Conservation (phyloP, 2,329 filamentous ascomycete genomes). For the Colletotrichum sp. region DNA sequence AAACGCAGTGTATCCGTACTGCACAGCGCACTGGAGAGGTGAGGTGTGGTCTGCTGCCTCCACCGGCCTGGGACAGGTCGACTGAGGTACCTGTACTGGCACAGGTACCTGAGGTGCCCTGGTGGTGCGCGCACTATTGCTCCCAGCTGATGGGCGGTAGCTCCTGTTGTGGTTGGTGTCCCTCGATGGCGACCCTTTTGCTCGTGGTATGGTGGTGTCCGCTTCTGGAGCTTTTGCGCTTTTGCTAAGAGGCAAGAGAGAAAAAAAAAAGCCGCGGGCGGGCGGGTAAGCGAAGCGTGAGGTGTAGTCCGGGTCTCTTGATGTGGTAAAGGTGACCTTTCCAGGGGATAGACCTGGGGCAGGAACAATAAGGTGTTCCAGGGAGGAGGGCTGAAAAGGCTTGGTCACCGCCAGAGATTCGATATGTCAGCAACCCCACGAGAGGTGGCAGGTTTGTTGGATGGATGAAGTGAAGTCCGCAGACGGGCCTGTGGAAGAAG, state of each 20-base stretch:
- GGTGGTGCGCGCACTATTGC: background rate
- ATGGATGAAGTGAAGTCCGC: background rate
- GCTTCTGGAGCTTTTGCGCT: background rate
- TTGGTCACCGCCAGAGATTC: slow-evolving; percentile 10
- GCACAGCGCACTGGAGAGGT: background rate
- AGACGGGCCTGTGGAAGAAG: background rate
- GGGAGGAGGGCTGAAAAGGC: slow-evolving; percentile 10
- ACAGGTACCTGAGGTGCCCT: background rate
- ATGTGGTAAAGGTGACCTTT: background rate
- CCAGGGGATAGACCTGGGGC: background rate
- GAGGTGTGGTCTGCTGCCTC: background rate
- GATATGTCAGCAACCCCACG: slow-evolving; percentile 18
- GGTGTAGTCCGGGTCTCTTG: background rate
- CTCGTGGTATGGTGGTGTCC: background rate
- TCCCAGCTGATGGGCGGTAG: background rate
- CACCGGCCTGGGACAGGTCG: background rate
- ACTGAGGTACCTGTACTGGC: background rate
- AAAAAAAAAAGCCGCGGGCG: background rate
- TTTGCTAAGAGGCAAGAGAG: background rate
- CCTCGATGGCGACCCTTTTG: background rate
- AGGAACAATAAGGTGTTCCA: slow-evolving; percentile 19
- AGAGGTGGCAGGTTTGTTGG: background rate
- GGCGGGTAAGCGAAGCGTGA: slow-evolving; percentile 10
- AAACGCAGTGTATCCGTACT: background rate
- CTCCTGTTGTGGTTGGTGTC: background rate